These are phyloP conservation scores for Phalaenopsis equestris DNA, from an alignment of 106 monocot genomes.

Conservation along the genomic window DNA sequence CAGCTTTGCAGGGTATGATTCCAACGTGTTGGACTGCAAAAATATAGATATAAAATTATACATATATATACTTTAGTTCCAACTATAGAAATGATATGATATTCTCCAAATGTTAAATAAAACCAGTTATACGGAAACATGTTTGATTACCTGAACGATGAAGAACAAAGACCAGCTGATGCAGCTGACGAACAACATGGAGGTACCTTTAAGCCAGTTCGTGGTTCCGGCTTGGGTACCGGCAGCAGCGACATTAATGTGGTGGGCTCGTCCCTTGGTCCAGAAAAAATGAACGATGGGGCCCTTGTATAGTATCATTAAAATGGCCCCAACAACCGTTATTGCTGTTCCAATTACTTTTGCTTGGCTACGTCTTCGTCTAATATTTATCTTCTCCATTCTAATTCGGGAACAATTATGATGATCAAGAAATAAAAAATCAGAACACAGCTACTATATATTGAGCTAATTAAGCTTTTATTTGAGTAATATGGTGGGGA, in stretches of 20 bases:
- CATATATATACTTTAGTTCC: neutral
- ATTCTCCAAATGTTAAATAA: neutral
- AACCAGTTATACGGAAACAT: too few relatives aligned
- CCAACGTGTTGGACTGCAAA: slow-evolving; percentile 15
- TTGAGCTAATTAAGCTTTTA: too few relatives aligned
- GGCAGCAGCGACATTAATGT: neutral
- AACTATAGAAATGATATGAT: neutral
- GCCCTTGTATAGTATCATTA: slow-evolving; percentile 78
- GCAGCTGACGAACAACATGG: slow-evolving; percentile 38
- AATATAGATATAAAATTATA: neutral
- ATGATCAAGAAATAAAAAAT: neutral
- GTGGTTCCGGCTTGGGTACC: slow-evolving; percentile 4
- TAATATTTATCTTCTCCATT: slow-evolving; percentile 69
- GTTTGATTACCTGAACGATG: slow-evolving; percentile 38
- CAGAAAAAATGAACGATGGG: slow-evolving; percentile 48
- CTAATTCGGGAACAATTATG: slow-evolving; percentile 5
- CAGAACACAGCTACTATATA: too few relatives aligned
- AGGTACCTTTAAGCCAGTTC: slow-evolving; percentile 47
- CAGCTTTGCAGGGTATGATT: slow-evolving; percentile 14
- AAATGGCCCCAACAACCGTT: slow-evolving; percentile 56
- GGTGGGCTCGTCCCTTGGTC: slow-evolving; percentile 27
- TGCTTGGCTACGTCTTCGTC: slow-evolving; percentile 35
- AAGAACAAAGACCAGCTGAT: slow-evolving; percentile 61
- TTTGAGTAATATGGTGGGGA: too few relatives aligned
- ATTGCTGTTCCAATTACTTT: slow-evolving; percentile 65